Conservation (phyloP, 2,329 filamentous ascomycete genomes). For the Trichoderma sp. region DNA sequence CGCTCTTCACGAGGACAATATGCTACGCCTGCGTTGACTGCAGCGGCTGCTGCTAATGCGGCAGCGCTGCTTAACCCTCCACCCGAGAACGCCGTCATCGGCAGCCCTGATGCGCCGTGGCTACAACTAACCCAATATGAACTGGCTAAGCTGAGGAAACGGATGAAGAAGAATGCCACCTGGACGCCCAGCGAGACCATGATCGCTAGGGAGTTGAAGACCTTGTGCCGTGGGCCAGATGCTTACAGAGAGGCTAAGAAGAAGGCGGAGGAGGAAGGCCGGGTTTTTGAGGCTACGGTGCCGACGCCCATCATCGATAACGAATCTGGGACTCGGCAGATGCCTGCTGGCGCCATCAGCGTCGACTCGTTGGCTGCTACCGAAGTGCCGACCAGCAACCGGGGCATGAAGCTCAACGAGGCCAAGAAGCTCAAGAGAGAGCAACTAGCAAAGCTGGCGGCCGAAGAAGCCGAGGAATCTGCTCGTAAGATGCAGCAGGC, state of each 20-base stretch:
- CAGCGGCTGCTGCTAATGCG: conserved; percentile 41
- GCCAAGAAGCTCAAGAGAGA: conserved; percentile 72
- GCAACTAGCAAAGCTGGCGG: conserved; percentile 58
- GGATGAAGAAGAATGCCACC: conserved; percentile 88
- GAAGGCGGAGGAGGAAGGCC: conserved; percentile 63
- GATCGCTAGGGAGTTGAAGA: conserved; percentile 74
- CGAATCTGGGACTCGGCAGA: conserved; percentile 49
- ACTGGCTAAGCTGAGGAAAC: conserved; percentile 67
- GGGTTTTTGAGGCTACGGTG: conserved; percentile 51
- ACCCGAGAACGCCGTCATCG: conserved; percentile 56
- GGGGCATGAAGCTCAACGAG: conserved; percentile 75
- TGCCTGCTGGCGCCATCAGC: conserved; percentile 59
- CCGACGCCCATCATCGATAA: conserved; percentile 42
- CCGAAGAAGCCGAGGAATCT: conserved; percentile 59
- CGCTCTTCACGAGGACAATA: conserved; percentile 35
- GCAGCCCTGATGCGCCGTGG: conserved; percentile 61
- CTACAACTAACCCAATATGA: conserved; percentile 63
- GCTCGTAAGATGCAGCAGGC: conserved; percentile 51
- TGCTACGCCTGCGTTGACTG: conserved; percentile 34
- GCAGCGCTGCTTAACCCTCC: conserved; percentile 52
- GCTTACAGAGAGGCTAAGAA: conserved; percentile 60
- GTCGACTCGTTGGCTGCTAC: conserved; percentile 55
- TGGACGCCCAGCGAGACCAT: conserved; percentile 84
- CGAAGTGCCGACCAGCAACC: conserved; percentile 63
- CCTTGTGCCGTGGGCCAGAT: conserved; percentile 63